Base-by-base conservation (phyloP, 306 rosid species). In the Cicer pinnatifidum region DNA sequence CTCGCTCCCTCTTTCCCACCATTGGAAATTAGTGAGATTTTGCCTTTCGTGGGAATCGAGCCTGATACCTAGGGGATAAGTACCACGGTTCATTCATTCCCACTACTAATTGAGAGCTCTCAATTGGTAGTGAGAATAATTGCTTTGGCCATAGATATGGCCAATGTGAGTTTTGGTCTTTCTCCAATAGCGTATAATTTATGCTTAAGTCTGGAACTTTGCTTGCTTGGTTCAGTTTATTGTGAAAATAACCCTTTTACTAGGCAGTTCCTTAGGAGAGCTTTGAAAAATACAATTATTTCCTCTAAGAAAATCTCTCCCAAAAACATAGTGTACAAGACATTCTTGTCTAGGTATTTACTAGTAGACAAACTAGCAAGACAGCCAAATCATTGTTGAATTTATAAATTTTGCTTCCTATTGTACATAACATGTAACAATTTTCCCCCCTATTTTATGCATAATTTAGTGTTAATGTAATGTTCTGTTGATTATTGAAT, bases 401-500 rank as follows among this genome's bases (percentile, higher is more conserved):
- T 71, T 41, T 53, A 41, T 41, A 78, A 28, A 15, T 37, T 12
- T 8, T 72, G 44, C 40, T 45, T 65, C 63, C 46, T 65, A 53
- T 66, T 28, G 75, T 33, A 23, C 13, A 46, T 67, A 17, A 5
- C 66, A 58, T 11, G 19, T 9, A 48, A 60, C 6, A 40, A 16
- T 7, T 5, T 65, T 44, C 33, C 33, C 47, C 33, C 15, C 2
- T 15, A 1, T 64, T 71, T 41, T 65, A 38, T 74, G 63, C 56
- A 40, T 61, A 70, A 61, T 62, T 12, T 51, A 53, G 33, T 16
- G 46, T 50, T 67, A 16, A 15, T 47, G 58, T 37, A 23, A 35
- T 67, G 59, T 77, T 16, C 37, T 39, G 56, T 45, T 54, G 44
- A 81, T 48, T 71, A 41, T 64, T 16, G 53, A 58, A 80, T 56